Evolutionary conservation across 2,329 filamentous ascomycete genomes (phyloP).

Genomic region (Aspergillus sp.): DNA sequence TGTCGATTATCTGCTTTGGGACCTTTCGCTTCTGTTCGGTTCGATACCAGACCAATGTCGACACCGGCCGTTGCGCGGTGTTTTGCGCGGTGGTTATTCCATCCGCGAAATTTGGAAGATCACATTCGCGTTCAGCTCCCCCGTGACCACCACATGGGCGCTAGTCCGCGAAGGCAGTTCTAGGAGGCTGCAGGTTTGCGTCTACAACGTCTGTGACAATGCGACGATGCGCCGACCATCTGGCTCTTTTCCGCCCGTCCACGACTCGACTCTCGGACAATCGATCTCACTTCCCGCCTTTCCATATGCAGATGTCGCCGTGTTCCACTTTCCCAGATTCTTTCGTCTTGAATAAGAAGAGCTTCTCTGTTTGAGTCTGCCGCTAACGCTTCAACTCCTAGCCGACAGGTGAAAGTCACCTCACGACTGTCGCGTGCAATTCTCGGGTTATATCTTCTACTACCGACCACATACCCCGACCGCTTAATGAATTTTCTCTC

Average conservation of each 20-base stretch:
- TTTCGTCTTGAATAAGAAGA: background rate
- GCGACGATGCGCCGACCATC: background rate
- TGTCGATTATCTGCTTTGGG: background rate
- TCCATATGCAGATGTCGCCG: background rate
- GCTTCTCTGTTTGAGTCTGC: background rate
- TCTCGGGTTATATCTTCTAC: background rate
- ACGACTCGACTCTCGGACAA: background rate
- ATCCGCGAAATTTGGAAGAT: constrained; percentile 4
- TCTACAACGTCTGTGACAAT: background rate
- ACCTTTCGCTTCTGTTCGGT: background rate
- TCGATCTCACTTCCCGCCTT: background rate
- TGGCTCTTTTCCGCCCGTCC: background rate
- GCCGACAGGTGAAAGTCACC: background rate
- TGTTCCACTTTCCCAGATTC: background rate
- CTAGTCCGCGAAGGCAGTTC: background rate
- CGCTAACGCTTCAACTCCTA: background rate
- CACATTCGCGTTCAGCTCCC: constrained; percentile 14
- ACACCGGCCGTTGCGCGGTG: constrained; percentile 2
- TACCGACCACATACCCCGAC: background rate
- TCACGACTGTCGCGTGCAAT: background rate
- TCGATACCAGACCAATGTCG: constrained; percentile 1
- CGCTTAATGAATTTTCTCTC: background rate
- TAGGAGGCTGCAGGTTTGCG: background rate
- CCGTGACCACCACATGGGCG: background rate
- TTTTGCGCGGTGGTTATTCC: constrained; percentile 10